Conservation (phyloP, 2,329 filamentous ascomycete species). For the Kalaharituber pfeilii region DNA sequence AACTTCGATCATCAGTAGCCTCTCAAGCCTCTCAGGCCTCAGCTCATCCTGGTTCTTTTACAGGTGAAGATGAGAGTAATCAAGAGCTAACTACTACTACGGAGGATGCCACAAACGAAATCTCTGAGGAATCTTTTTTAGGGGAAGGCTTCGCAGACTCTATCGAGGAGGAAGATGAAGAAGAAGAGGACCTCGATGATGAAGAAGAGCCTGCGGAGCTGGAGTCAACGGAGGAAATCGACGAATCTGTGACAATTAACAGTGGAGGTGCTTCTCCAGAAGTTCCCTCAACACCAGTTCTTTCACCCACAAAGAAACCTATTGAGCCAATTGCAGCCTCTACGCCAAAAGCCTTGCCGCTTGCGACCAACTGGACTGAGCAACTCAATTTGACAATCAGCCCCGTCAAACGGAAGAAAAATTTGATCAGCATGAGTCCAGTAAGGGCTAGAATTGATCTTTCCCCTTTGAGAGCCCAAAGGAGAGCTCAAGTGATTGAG, state of each 20-base stretch:
- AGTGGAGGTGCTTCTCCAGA: neutral
- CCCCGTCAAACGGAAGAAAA: conserved; percentile 47
- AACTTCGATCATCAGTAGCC: conserved; percentile 12
- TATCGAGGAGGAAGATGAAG: conserved; percentile 37
- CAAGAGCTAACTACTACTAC: conserved; percentile 36
- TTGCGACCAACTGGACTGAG: conserved; percentile 78
- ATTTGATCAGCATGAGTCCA: neutral
- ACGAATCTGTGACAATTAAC: conserved; percentile 4
- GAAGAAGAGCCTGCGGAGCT: conserved; percentile 29
- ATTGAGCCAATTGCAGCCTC: conserved; percentile 33
- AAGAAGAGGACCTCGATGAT: conserved; percentile 22
- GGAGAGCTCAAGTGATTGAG: conserved; percentile 8
- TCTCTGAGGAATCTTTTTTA: conserved; percentile 59
- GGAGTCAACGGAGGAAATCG: conserved; percentile 44
- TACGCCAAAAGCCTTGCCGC: conserved; percentile 34
- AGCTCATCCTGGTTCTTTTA: neutral
- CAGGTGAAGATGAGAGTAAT: conserved; percentile 27
- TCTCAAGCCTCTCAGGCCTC: neutral
- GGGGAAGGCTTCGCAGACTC: conserved; percentile 77
- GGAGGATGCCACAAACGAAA: conserved; percentile 31
- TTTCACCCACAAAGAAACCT: conserved; percentile 22
- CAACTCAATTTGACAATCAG: conserved; percentile 89
- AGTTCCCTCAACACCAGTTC: neutral
- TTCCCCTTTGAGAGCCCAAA: conserved; percentile 7
- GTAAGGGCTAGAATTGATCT: conserved; percentile 3